Conservation (phyloP, 768 basidiomycete genomes). For the Agaricus subrufescens region DNA sequence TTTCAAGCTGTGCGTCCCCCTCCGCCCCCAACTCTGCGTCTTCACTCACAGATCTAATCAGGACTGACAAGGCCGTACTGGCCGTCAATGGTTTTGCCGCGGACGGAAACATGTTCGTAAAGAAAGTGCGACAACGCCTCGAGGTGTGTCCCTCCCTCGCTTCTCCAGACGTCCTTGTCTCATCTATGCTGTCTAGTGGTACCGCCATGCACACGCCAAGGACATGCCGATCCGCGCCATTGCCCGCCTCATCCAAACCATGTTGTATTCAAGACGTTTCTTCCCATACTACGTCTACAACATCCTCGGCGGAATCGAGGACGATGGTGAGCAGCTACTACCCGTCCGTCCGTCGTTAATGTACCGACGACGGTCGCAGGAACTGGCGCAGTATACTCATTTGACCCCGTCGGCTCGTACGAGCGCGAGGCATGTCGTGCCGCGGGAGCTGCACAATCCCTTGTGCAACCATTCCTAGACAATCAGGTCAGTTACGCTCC, state of each 20-base stretch:
- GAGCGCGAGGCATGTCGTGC: conserved; percentile 96
- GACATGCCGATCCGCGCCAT: conserved; percentile 97
- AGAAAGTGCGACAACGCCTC: conserved; percentile 90
- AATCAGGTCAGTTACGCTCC: conserved; percentile 73
- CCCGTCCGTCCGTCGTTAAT: conserved; percentile 15
- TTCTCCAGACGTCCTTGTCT: conserved; percentile 2
- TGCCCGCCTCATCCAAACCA: conserved; percentile 96
- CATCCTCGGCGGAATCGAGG: conserved; percentile 93
- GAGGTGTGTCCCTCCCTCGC: conserved; percentile 56
- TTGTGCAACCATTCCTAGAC: conserved; percentile 97
- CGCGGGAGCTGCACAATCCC: conserved; percentile 89
- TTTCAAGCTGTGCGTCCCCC: conserved; percentile 71
- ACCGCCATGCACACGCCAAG: conserved; percentile 93
- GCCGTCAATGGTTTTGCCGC: conserved; percentile 98
- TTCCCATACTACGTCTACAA: conserved; percentile 99
- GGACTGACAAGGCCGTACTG: conserved; percentile 88
- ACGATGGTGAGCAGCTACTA: conserved; percentile 67
- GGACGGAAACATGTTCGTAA: conserved; percentile 97
- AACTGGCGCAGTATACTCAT: conserved; percentile 97
- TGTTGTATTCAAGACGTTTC: conserved; percentile 94
- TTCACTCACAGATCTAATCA: conserved; percentile 24
- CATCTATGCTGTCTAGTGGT: conserved; percentile 62
- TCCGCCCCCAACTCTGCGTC: neutral
- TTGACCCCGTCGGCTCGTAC: conserved; percentile 97
- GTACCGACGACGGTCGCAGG: conserved; percentile 41